Base-by-base conservation (phyloP, 164 flowering plant species). In the Vitis rotundifolia region DNA sequence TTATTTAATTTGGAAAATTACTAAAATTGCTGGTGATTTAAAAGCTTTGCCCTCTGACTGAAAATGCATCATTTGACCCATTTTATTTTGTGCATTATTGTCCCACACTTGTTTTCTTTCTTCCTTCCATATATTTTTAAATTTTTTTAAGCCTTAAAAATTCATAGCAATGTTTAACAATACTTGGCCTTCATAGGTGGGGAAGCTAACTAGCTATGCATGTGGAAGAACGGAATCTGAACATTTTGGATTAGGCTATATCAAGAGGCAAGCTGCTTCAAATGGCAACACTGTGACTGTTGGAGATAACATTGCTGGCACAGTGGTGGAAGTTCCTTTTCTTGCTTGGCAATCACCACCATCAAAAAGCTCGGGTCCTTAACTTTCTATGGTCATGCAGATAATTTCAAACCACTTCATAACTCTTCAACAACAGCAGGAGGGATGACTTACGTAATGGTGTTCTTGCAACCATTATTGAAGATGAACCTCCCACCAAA, bases 221-320 rank as follows among this genome's bases (percentile, higher is more conserved):
- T 49, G 68, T 15, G 92, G 92, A 70, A 86, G 80, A 75, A 79
- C 67, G 48, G 82, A 77, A 62, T 57, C 76, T 2, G 79, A 78
- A 51, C 84, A 90, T 71, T 77, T 88, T 78, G 98, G 97, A 48
- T 76, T 93, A 29, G 93, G 98, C 51, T 93, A 93, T 76, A 81
- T 93, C 70, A 89, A 86, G 82, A 85, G 73, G 69, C 66, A 77
- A 79, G 85, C 80, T 19, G 88, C 88, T 71, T 83, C 86, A 37
- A 75, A 63, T 9, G 94, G 98, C 22, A 82, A 78, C 55, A 63
- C 74, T 14, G 90, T 91, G 11, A 76, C 47, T 60, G 76, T 93
- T 74, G 97, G 93, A 60, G 89, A 81, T 15, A 58, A 71, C 53
- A 68, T 82, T 49, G 69, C 69, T 22, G 98, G 92, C 15, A 81